A percentile compares a stretch with the other conserved stretches of the same genome.
These are phyloP conservation scores for Heritiera fomes DNA, from an alignment of 345 rosid species.

Conservation along the genomic window DNA sequence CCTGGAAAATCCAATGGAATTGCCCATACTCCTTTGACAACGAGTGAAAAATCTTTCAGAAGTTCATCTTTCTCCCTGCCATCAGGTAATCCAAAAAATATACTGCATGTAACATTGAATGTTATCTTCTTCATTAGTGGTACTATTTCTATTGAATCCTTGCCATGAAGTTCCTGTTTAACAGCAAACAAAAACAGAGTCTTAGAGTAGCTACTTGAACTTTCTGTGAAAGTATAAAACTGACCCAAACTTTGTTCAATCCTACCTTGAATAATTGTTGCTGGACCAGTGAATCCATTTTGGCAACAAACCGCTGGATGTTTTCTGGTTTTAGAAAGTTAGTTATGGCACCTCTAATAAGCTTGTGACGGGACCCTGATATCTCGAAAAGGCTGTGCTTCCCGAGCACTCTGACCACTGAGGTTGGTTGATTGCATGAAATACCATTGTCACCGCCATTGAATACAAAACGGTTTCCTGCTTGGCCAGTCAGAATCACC, in stretches of 20 bases:
- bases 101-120: conserved; percentile 21
- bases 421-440: conserved; percentile 21
- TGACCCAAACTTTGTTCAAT: background rate
- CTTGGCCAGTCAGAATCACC: conserved; percentile 29
- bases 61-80: conserved; percentile 23
- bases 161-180: conserved; percentile 20
- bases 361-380: conserved; percentile 28
- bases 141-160: conserved; percentile 20
- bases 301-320: conserved; percentile 17
- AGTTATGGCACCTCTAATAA: conserved; percentile 25
- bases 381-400: conserved; percentile 27
- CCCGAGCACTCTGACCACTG: conserved; percentile 24
- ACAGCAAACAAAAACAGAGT: background rate
- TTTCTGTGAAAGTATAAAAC: background rate
- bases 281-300: conserved; percentile 28
- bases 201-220: background rate
- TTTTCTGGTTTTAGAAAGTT: conserved; percentile 28
- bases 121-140: conserved; percentile 32
- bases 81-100: conserved; percentile 29
- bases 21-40: conserved; percentile 24
- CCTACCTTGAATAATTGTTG: conserved; percentile 27
- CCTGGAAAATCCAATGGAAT: conserved; percentile 32
- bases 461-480: conserved; percentile 26
- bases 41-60: conserved; percentile 20
- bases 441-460: conserved; percentile 26